phyloP scores from a whole-genome alignment of 441 rosid genomes.

The Pelargonium citronellum region DNA sequence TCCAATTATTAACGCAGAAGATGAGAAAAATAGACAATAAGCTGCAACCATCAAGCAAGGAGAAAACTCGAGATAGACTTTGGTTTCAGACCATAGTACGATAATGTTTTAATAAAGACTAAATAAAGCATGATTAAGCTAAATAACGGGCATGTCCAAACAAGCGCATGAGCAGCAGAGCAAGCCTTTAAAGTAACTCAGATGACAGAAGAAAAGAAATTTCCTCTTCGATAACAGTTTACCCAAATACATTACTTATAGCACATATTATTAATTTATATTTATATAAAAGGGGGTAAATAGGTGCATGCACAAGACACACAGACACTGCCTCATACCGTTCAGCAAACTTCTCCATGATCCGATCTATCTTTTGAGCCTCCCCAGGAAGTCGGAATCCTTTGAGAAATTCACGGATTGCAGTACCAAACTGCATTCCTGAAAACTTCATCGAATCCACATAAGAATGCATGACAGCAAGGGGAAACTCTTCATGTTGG shows the following conservation, averaged over 20 bases:
- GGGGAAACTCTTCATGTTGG: slow-evolving; percentile 96
- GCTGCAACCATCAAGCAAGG: neutral
- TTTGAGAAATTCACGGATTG: slow-evolving; percentile 91
- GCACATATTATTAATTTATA: neutral
- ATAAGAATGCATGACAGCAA: slow-evolving; percentile 98
- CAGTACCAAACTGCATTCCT: slow-evolving; percentile 81
- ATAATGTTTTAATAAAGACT: neutral
- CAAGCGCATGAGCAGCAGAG: neutral
- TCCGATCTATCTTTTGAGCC: slow-evolving; percentile 99
- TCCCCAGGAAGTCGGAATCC: slow-evolving; percentile 99
- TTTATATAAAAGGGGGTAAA: too few species aligned
- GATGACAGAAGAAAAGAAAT: too few species aligned
- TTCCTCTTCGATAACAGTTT: neutral
- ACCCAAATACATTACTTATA: neutral
- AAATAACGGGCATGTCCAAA: neutral
- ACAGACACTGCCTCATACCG: slow-evolving; percentile 41
- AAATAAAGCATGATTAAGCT: neutral
- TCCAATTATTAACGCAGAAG: neutral
- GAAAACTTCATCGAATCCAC: slow-evolving; percentile 90
- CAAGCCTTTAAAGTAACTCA: neutral
- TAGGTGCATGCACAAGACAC: neutral
- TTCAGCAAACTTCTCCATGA: slow-evolving; percentile 99
- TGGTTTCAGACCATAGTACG: neutral
- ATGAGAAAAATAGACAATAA: neutral
- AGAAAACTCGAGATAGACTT: neutral